Base-by-base conservation (phyloP, 805 yeast species). In the Ogataea siamensis region DNA sequence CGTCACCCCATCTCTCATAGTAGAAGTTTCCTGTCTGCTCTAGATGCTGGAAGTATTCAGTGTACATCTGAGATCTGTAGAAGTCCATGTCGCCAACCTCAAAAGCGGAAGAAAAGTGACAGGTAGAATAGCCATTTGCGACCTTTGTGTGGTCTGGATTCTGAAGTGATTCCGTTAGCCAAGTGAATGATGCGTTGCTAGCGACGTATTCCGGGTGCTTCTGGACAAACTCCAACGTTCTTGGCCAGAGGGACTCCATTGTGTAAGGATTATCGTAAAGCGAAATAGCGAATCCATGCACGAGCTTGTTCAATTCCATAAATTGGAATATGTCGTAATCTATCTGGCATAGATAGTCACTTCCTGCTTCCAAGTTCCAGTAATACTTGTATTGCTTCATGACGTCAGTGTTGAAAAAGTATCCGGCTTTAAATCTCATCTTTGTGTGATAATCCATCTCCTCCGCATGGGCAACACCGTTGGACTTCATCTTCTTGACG, bases 301-400 rank as follows among this genome's bases (percentile, higher is more conserved):
- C 71, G 65, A 82, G 76, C 39, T 74, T 67, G 59, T 83, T 76
- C 52, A 80, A 84, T 52, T 78, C 78, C 94, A 87, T 83, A 65
- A 70, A 84, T 63, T 78, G 74, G 73, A 87, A 87, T n/a, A 85
- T 64, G 56, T 87, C 95, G 60, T 83, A 83, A 51, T 79, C 78
- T 40, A 88, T 66, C 57, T 84, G 87, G 66, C 95, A 87, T 60
- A 65, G 75, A 43, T 85, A 71, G 56, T 76, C 73, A 49, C 80
- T 77, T 46, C 77, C 83, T 8, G 96, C 95, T 64, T 88, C 96
- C 30, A 88, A 88, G 60, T 95, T 78, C 96, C 96, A 88, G 70
- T 86, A 87, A 74, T 82, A 87, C 54, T 83, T 84, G 70, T 80
- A 87, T 9, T 78, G 74, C 40, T 68, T 64, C 63, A 87, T 54